Evolutionary conservation across 2,329 filamentous ascomycete species (phyloP).

Genomic region (Pezicula rhizophila): DNA sequence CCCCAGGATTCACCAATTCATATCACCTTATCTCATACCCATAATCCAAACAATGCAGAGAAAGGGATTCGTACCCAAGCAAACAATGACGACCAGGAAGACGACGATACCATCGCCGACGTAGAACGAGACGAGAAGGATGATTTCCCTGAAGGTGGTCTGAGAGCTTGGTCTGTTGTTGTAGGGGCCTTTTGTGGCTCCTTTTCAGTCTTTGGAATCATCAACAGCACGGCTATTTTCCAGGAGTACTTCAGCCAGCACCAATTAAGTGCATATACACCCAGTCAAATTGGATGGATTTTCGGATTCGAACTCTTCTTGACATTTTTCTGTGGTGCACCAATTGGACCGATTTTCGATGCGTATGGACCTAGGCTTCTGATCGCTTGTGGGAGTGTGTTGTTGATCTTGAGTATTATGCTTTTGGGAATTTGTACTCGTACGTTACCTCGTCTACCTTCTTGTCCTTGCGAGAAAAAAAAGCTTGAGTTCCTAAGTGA

Average conservation of each 20-base stretch:
- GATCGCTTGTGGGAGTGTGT: conserved; percentile 24
- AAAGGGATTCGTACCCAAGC: conserved; percentile 7
- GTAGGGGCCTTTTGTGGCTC: conserved; percentile 59
- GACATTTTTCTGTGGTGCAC: conserved; percentile 62
- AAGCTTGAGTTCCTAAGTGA: conserved; percentile 1
- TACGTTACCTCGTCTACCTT: conserved; percentile 20
- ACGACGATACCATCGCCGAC: conserved; percentile 6
- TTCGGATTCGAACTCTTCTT: conserved; percentile 63
- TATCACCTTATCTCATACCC: not conserved
- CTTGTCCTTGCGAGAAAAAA: not conserved
- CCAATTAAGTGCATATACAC: conserved; percentile 51
- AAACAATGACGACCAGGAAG: conserved; percentile 4
- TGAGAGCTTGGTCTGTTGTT: conserved; percentile 59
- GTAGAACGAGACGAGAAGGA: conserved; percentile 19
- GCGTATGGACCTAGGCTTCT: conserved; percentile 50
- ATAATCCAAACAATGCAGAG: not conserved
- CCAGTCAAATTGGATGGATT: conserved; percentile 48
- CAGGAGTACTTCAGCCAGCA: conserved; percentile 56
- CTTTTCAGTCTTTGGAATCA: conserved; percentile 54
- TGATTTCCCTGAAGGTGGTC: conserved; percentile 60
- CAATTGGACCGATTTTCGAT: conserved; percentile 67
- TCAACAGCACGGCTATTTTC: conserved; percentile 57
- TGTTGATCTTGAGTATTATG: conserved; percentile 31
- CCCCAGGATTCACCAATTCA: conserved; percentile 5
- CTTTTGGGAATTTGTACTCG: conserved; percentile 52